Evolutionary conservation across 2,329 filamentous ascomycete species (phyloP).

Genomic region (Trichoderma harzianum): DNA sequence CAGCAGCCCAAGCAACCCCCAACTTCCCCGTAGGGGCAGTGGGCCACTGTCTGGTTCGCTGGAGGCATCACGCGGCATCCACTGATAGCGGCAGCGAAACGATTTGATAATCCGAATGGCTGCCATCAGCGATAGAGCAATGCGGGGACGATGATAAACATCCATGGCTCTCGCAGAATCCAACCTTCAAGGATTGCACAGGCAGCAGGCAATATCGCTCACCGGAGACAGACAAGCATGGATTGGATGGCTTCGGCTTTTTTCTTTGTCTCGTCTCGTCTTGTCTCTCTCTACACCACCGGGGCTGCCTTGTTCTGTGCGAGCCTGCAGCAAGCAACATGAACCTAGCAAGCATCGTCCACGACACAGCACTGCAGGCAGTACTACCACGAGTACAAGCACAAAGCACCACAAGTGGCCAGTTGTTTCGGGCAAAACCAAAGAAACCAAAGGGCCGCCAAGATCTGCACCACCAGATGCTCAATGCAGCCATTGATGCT

Average conservation of each 20-base stretch:
- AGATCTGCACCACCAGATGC: conserved; percentile 9
- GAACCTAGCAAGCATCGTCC: neutral
- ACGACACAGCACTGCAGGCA: neutral
- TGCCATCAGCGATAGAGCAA: neutral
- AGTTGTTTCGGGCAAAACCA: neutral
- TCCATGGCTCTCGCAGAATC: neutral
- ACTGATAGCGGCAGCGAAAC: conserved; percentile 15
- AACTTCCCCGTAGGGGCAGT: conserved; percentile 10
- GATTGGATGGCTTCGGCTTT: neutral
- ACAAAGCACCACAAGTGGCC: neutral
- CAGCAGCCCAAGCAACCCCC: conserved; percentile 1
- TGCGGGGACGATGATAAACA: conserved; percentile 11
- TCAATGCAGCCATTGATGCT: neutral
- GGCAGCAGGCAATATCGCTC: neutral
- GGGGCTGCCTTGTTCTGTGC: neutral
- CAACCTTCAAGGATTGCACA: neutral
- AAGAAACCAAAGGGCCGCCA: conserved; percentile 5
- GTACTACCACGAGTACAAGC: neutral
- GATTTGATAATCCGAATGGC: conserved; percentile 11
- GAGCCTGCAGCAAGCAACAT: neutral
- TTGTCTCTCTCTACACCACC: neutral
- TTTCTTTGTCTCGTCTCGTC: neutral
- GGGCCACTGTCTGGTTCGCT: conserved; percentile 1
- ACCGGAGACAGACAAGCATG: neutral
- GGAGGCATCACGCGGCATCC: conserved; percentile 7